A percentile compares a stretch with the other conserved stretches of the same genome.
Conservation (phyloP, 768 basidiomycete genomes). For the Albatrellus ellisii region DNA sequence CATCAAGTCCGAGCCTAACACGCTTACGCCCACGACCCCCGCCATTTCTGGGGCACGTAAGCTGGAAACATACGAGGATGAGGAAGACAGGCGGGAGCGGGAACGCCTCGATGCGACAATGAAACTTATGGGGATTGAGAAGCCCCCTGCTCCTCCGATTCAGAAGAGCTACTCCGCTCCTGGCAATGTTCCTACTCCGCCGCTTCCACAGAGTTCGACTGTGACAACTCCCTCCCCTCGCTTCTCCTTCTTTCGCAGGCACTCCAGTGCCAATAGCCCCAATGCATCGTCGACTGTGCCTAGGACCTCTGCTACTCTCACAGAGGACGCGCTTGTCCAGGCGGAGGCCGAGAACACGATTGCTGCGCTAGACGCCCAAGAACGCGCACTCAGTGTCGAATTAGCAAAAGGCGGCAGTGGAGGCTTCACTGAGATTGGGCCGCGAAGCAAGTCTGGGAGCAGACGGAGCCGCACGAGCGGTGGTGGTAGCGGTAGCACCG, state of each 20-base stretch:
- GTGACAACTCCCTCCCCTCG: conserved; percentile 26
- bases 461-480: conserved; percentile 45
- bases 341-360: conserved; percentile 68
- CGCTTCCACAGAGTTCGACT: conserved; percentile 16
- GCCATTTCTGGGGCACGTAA: conserved; percentile 59
- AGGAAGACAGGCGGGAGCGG: conserved; percentile 79
- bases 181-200: conserved; percentile 6
- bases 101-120: conserved; percentile 84
- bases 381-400: conserved; percentile 57
- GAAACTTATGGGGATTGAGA: conserved; percentile 86
- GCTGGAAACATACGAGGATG: conserved; percentile 81
- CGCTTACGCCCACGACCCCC: conserved; percentile 51
- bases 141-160: conserved; percentile 35
- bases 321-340: conserved; percentile 65
- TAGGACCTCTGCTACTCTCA: conserved; percentile 33
- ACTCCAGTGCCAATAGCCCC: conserved; percentile 27
- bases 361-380: conserved; percentile 69
- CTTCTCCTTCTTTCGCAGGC: conserved; percentile 59
- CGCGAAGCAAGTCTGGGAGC: conserved; percentile 36
- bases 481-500: conserved; percentile 63
- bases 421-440: conserved; percentile 70
- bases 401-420: conserved; percentile 60
- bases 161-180: conserved; percentile 31
- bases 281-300: conserved; percentile 39
- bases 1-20: conserved; percentile 47